Evolutionary conservation across 2,329 filamentous ascomycete genomes (phyloP), one percentile per base, ranked within the genome.

Genomic region (Xylariaceae sp.): DNA sequence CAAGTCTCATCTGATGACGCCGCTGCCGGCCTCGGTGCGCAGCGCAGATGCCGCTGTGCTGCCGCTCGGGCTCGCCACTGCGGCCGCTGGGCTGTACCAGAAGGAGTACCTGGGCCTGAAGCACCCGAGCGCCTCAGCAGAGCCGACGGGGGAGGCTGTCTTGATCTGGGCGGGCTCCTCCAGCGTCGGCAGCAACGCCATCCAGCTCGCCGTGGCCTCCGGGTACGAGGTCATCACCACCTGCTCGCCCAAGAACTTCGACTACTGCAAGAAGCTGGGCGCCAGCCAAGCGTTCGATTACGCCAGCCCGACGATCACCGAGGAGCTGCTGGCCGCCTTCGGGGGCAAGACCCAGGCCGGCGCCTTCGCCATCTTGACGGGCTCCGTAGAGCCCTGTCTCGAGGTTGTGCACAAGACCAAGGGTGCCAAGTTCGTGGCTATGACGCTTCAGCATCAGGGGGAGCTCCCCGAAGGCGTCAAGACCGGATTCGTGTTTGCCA

Each of bases 91-190:
- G 6, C 40, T 57, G 1, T 53, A 46, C 35, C 41, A 44, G 27
- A 38, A 38, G 23, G 42, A 46, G 14, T 39, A 38, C 23, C 36
- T 52, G 1, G 41, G 21, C 3, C 46, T 53, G 25, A 16, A 38
- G 19, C 32, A 30, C 16, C 38, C 37, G 7, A 11, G 2, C 3
- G 12, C 18, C 26, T 27, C 13, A 23, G 25, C 40, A 15, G 37
- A 38, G 19, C 38, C 40, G 8, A 38, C 38, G 18, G 39, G 42
- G 16, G 40, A 54, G 29, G 23, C 67, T 0, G 43, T 74, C 4
- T 49, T 74, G 5, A 14, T 73, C 60, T 36, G 44, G 59, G 68
- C 67, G 15, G 72, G 69, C 5, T 60, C 67, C 1, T 61, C 61
- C 3, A 58, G 52, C 27, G 65, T 70, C 2, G 67, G 68, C 3